A percentile compares a stretch with the other conserved stretches of the same genome.
phyloP scores from a whole-genome alignment of 1,284 basidiomycete species.

The Boletus smithii region DNA sequence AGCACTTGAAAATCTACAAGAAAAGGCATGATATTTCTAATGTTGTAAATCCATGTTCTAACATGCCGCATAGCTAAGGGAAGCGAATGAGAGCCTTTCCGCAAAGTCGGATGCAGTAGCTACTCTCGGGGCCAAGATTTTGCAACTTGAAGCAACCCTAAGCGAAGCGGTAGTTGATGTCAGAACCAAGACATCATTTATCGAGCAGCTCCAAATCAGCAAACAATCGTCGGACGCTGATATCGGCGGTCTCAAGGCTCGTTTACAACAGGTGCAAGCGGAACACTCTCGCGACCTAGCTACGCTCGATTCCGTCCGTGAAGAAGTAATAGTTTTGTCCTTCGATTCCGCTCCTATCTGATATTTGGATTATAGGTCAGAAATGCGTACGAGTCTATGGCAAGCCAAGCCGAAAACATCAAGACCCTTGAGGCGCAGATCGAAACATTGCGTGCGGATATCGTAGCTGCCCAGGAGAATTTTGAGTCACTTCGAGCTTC shows the following conservation, averaged over 20 bases:
- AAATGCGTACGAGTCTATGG: constrained; percentile 41
- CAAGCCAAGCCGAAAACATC: constrained; percentile 45
- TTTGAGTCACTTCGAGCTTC: constrained; percentile 49
- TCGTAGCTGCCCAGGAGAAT: constrained; percentile 49
- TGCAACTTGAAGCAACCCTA: constrained; percentile 49
- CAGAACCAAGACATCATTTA: constrained; percentile 42
- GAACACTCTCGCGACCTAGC: constrained; percentile 40
- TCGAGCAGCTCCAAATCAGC: constrained; percentile 47
- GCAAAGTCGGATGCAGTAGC: constrained; percentile 48
- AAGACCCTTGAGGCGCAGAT: constrained; percentile 51
- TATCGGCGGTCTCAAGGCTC: constrained; percentile 42
- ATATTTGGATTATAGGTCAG: constrained; percentile 45
- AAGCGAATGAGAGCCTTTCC: constrained; percentile 50
- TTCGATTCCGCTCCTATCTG: not conserved
- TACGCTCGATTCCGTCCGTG: constrained; percentile 40
- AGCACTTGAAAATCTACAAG: constrained; percentile 53
- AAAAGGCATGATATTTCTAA: constrained; percentile 44
- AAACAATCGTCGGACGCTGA: constrained; percentile 49
- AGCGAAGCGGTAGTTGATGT: constrained; percentile 47
- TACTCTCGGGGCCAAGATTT: constrained; percentile 51
- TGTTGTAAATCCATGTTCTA: constrained; percentile 9
- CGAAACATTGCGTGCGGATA: constrained; percentile 47
- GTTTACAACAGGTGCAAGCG: constrained; percentile 41
- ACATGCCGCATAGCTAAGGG: constrained; percentile 48
- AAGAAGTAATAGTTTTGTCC: constrained; percentile 44